Conservation (phyloP, 2,329 filamentous ascomycete genomes). For the Pseudodiploospora longispora region DNA sequence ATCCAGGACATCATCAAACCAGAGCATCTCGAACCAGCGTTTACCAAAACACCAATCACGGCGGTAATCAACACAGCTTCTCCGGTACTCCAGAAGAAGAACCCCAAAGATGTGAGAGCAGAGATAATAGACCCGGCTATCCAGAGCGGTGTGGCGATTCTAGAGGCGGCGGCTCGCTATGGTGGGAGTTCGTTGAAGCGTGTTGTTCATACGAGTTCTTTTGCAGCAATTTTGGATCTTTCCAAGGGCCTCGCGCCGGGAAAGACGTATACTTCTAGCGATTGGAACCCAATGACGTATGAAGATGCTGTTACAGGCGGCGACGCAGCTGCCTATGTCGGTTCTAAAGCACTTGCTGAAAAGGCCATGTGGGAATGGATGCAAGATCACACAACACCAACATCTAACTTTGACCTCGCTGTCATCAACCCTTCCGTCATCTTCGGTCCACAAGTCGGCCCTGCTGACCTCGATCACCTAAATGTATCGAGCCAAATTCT, state of each 20-base stretch:
- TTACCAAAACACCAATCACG: constrained; percentile 46
- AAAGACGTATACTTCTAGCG: constrained; percentile 16
- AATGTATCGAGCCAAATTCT: no score
- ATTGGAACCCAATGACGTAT: constrained; percentile 21
- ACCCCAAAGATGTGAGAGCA: constrained; percentile 37
- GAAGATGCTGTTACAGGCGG: constrained; percentile 11
- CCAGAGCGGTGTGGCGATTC: constrained; percentile 40
- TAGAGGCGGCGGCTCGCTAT: constrained; percentile 37
- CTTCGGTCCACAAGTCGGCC: no score
- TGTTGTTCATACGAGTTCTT: constrained; percentile 48
- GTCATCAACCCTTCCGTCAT: no score
- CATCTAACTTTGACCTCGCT: no score
- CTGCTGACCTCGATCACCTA: no score
- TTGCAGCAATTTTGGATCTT: constrained; percentile 35
- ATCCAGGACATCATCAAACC: constrained; percentile 65
- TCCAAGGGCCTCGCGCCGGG: constrained; percentile 26
- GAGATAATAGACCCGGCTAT: constrained; percentile 49
- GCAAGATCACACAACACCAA: constrained; percentile 13
- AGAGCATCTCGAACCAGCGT: constrained; percentile 56
- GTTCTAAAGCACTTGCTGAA: constrained; percentile 49
- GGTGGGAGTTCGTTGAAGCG: constrained; percentile 46
- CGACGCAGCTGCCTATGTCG: constrained; percentile 13
- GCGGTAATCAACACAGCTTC: constrained; percentile 67
- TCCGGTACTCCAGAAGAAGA: constrained; percentile 58
- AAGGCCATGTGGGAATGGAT: constrained; percentile 51